Base-by-base conservation (phyloP, 1,139 yeast species). In the Suhomyces guaymorum region DNA sequence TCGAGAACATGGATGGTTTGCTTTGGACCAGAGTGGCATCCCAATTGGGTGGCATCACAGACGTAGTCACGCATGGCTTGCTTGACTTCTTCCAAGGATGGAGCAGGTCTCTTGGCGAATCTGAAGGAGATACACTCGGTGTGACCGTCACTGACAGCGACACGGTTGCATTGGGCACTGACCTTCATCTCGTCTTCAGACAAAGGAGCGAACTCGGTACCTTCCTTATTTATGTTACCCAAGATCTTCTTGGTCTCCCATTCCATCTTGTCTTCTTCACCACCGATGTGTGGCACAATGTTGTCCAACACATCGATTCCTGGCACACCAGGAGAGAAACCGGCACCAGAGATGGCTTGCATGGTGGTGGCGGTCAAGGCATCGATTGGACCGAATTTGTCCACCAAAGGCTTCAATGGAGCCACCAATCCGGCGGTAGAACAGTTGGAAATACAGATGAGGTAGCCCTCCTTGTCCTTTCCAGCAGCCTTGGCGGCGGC, bases 271-370 rank as follows among this genome's bases (percentile, higher is more conserved):
- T 94, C 99, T 67, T 92, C 99, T 66, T 92, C 99, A 32, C 98
- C 97, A 43, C 92, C 75, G 55, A 92, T 92, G 72, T 70, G 90
- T 30, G 99, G 99, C 37, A 92, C 88, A 49, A 92, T 75, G 67
- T 92, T 92, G 66, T 92, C 99, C 54, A 92, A 74, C 35, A 92
- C 81, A 57, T 92, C 97, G 65, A 92, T 90, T 42, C 95, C 94
- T 17, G 96, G 80, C 35, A 90, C 96, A 59, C 99, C 99, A 29
- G 99, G 99, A 10, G 96, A 86, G 63, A 87, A 92, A 2, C 99
- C 99, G 17, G 95, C 98, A 49, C 99, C 99, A 7, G 97, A 89
- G 46, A 92, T 87, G 28, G 98, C 98, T 63, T 92, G 99, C 63
- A 92, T 66, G 12, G 98, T 92, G 39, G 97, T 89, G 34, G 96